Conservation (phyloP, 441 rosid species). For the Adansonia madagascariensis region DNA sequence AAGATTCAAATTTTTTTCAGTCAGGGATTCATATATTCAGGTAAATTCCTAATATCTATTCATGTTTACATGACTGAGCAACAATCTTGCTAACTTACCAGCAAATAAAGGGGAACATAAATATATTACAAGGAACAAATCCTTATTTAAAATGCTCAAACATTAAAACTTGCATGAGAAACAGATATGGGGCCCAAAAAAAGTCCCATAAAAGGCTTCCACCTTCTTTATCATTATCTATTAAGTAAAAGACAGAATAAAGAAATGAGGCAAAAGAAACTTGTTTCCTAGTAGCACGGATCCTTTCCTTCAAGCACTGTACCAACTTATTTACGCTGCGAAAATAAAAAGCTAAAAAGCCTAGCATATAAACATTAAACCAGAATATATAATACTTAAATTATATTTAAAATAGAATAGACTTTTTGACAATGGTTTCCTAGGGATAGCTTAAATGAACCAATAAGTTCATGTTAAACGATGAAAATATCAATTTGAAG, state of each 20-base stretch:
- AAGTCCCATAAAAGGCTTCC: neutral
- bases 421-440: neutral
- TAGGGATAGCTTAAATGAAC: neutral
- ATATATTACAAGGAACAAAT: neutral
- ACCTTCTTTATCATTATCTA: neutral
- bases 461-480: neutral
- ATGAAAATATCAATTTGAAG: neutral
- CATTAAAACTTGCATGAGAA: neutral
- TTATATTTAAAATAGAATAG: neutral
- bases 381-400: neutral
- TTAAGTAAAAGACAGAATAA: neutral
- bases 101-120: neutral
- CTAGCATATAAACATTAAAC: neutral
- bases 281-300: slow-evolving; percentile 11
- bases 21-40: neutral
- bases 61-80: neutral
- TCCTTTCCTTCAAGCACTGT: slow-evolving; percentile 25
- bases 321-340: neutral
- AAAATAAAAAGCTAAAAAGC: neutral
- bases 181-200: neutral
- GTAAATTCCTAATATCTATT: neutral
- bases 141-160: neutral
- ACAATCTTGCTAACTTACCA: neutral
- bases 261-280: slow-evolving; percentile 1
- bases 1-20: neutral